Base-by-base conservation (phyloP, 176 grass and related monocot genomes). In the Phragmites australis region DNA sequence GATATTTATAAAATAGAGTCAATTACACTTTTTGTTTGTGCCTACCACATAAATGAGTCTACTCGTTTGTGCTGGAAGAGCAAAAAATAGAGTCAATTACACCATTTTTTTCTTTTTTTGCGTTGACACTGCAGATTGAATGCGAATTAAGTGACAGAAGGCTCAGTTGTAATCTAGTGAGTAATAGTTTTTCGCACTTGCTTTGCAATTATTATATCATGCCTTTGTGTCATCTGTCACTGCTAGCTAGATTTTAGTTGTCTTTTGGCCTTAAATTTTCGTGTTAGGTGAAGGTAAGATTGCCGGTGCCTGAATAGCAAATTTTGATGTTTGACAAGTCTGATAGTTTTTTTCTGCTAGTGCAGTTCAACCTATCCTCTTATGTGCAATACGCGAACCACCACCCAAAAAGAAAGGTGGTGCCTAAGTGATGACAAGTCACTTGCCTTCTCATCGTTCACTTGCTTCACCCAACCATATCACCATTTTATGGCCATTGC, bases 351-450 rank as follows among this genome's bases (percentile, higher is more conserved):
- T 81, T n/a, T 64, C 25, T 56, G 47, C 54, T 63, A 81, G 70
- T 85, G 87, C 45, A 46, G 69, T 81, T 89, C 76, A 76, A 81
- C 87, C 82, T 85, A 84, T 81, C 73, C 22, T 54, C 34, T 71
- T 47, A 56, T 55, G 39, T 83, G 80, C 56, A 17, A 77, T 37
- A 37, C 72, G 66, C 39, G 3, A 55, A 14, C 56, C 41, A 65
- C 34, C 64, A 63, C 55, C 59, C 82, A 67, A 31, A 45, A 43
- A 55, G 41, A 30, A 31, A 43, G 22, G 44, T 50, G 62, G 61
- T 82, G 50, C 63, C 60, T 44, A 55, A 77, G 56, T 71, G 46
- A 42, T 47, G 25, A 26, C 30, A 23, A 59, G 55, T 51, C 45
- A 81, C 61, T 70, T 64, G 43, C 55, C 72, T 48, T 14, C 45